Evolutionary conservation across 129 eudicot species (phyloP).

Genomic region (Escallonia herrerae): DNA sequence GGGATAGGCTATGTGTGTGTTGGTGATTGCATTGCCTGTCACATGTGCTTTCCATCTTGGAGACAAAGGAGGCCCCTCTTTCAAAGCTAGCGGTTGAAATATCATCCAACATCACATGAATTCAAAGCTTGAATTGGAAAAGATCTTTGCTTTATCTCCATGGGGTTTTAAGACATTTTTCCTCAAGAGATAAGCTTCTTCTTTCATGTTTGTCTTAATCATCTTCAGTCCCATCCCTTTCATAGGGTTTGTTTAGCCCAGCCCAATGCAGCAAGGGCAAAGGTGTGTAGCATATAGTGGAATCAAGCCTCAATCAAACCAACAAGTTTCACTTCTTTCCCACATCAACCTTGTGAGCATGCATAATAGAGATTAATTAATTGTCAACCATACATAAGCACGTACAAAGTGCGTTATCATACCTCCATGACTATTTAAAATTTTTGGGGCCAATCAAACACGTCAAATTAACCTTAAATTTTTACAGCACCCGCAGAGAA

Average conservation of each 20-base stretch:
- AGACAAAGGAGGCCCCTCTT: slow-evolving; percentile 10
- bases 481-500: too few relatives aligned
- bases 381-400: too few relatives aligned
- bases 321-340: too few relatives aligned
- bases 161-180: not conserved
- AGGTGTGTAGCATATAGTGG: not conserved
- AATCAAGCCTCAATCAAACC: not conserved
- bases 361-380: too few relatives aligned
- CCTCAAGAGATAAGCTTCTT: not conserved
- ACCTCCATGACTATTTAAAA: too few relatives aligned
- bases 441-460: too few relatives aligned
- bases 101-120: not conserved
- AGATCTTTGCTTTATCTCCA: not conserved
- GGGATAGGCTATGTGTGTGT: slow-evolving; percentile 8
- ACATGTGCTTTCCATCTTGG: slow-evolving; percentile 12
- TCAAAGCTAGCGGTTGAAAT: slow-evolving; percentile 5
- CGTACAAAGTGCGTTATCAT: too few relatives aligned
- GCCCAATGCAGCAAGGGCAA: not conserved
- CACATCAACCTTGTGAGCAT: too few relatives aligned
- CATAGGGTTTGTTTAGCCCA: slow-evolving; percentile 1
- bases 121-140: not conserved
- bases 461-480: too few relatives aligned
- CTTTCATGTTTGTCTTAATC: not conserved
- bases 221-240: slow-evolving; percentile 6
- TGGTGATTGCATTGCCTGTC: slow-evolving; percentile 12